These are phyloP conservation scores for Oidium heveae DNA, from an alignment of 2,329 filamentous ascomycete genomes.

Conservation along the genomic window DNA sequence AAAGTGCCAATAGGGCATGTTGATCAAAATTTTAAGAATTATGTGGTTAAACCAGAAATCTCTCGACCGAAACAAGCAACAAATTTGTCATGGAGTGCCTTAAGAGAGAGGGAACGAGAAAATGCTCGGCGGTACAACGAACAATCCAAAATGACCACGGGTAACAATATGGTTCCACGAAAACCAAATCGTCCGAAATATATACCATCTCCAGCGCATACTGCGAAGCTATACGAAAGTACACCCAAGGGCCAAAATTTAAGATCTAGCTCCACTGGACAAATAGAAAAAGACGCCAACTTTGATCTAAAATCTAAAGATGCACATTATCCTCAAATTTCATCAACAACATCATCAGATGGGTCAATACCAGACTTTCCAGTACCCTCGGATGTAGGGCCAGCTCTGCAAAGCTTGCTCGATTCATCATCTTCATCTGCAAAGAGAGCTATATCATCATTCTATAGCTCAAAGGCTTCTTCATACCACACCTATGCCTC, in stretches of 20 bases:
- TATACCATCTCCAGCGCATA: conserved; percentile 32
- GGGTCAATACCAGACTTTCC: conserved; percentile 30
- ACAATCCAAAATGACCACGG: conserved; percentile 25
- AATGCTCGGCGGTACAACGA: conserved; percentile 5
- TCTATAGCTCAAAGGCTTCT: conserved; percentile 28
- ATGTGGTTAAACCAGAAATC: conserved; percentile 18
- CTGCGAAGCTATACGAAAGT: conserved; percentile 27
- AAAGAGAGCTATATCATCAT: conserved; percentile 34
- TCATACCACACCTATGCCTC: conserved; percentile 39
- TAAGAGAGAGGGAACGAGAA: conserved; percentile 5
- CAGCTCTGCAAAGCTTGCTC: conserved; percentile 18
- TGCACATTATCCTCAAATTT: conserved; percentile 13
- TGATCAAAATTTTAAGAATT: conserved; percentile 5
- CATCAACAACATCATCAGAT: conserved; percentile 21
- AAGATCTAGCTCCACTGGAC: conserved; percentile 14
- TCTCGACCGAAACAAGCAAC: conserved; percentile 23
- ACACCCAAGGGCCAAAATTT: conserved; percentile 26
- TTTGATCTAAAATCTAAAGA: conserved; percentile 22
- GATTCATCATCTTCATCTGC: conserved; percentile 30
- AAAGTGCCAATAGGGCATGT: conserved; percentile 7
- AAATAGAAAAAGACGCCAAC: conserved; percentile 5
- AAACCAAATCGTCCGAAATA: conserved; percentile 33
- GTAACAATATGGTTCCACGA: conserved; percentile 25
- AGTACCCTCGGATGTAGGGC: conserved; percentile 4
- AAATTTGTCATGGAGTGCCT: conserved; percentile 26